Base-by-base conservation (phyloP, 331 rosid genomes). In the Acacia concinna region DNA sequence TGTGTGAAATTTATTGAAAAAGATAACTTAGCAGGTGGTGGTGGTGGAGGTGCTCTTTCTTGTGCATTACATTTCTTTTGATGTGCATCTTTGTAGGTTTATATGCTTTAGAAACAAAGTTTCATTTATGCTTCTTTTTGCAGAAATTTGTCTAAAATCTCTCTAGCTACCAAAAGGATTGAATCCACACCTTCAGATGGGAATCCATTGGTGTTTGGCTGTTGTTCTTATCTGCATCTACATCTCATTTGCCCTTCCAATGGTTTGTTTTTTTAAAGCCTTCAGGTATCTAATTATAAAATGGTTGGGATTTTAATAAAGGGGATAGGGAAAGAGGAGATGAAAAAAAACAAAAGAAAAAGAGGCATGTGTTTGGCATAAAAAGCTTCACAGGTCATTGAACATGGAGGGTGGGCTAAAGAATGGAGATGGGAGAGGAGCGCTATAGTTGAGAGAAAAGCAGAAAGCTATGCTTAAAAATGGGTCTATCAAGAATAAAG, bases 51-150 rank as follows among this genome's bases (percentile, higher is more conserved):
- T 84, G 81, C 75, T 43, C 81, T 57, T 76, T 78, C 89, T 83
- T 83, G 82, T 73, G 85, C 78, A 78, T 85, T 76, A 75, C 81
- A 84, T 73, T 79, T 78, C 85, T 6, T 89, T 85, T 83, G 40
- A 47, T 79, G 1, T 4, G 7, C 63, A 78, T 88, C 92, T 88
- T 87, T 88, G 76, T 68, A 77, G 81, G 81, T 56, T 74, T 49
- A 38, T 49, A 32, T 77, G 87, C 92, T 83, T 90, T 90, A 77
- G 64, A 65, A 85, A 71, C 90, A 86, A 84, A 83, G 90, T 83
- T 78, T 71, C 49, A 85, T 88, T 88, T 90, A 74, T 81, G 81
- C 86, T 81, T 87, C 86, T 83, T 85, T 88, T 2, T 83, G 76
- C 71, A 77, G 40, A 85, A 86, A 81, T 79, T 83, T 85, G 83